These are phyloP conservation scores for Lasiodiplodia sp. DNA, from an alignment of 2,329 filamentous ascomycete genomes.

Conservation along the genomic window DNA sequence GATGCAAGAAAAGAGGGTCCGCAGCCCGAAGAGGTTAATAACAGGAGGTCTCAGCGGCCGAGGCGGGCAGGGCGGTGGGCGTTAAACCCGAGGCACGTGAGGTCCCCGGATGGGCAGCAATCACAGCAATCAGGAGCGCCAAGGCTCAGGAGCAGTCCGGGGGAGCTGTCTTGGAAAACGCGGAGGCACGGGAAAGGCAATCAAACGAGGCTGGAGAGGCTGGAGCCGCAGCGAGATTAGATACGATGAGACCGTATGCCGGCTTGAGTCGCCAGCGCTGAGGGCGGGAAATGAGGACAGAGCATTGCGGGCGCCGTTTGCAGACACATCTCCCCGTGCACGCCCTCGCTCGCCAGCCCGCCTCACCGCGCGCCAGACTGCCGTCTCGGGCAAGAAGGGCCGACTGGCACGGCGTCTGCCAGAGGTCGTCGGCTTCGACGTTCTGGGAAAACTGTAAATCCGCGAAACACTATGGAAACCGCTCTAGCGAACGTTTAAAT, in stretches of 20 bases:
- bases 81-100: conserved; percentile 19
- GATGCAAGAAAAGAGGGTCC: conserved; percentile 30
- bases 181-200: conserved; percentile 20
- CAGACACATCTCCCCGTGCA: conserved; percentile 7
- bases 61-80: background rate
- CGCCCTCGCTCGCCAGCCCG: background rate
- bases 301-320: conserved; percentile 14
- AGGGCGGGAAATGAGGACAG: conserved; percentile 26
- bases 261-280: conserved; percentile 21
- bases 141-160: conserved; percentile 11
- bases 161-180: conserved; percentile 23
- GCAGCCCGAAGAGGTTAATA: conserved; percentile 1
- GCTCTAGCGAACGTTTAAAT: conserved; percentile 27
- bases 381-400: conserved; percentile 19
- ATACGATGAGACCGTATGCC: conserved; percentile 29
- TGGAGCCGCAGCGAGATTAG: conserved; percentile 20
- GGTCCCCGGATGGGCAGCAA: background rate
- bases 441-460: conserved; percentile 11
- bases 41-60: background rate
- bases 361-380: conserved; percentile 18
- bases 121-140: conserved; percentile 5
- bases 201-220: conserved; percentile 21
- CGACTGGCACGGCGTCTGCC: conserved; percentile 18
- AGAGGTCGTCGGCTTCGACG: background rate
- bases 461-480: conserved; percentile 25